Conservation (phyloP, 2,329 filamentous ascomycete genomes). For the Pseudogymnoascus sp. region DNA sequence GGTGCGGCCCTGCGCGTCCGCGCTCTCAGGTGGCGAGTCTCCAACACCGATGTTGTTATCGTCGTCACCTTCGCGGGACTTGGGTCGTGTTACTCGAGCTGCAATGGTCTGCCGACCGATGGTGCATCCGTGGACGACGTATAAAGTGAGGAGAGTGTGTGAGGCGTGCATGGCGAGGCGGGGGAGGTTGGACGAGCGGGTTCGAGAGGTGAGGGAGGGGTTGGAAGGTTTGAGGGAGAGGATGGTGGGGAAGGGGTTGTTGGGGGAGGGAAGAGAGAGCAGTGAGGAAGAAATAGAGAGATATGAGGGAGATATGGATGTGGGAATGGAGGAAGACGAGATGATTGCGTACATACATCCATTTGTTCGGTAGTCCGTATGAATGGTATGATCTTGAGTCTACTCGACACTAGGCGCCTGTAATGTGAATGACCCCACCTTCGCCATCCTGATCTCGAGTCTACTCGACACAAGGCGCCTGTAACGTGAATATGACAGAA, state of each 20-base stretch:
- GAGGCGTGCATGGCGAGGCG: not conserved
- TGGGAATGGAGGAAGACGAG: not conserved
- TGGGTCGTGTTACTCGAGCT: not conserved
- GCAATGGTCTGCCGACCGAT: not conserved
- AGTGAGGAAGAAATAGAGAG: not conserved
- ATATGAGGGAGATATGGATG: not conserved
- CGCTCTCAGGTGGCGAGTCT: slow-evolving; percentile 3
- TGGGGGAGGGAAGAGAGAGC: not conserved
- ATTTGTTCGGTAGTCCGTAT: not conserved
- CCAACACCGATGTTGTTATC: not conserved
- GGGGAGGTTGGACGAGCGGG: not conserved
- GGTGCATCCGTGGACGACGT: not conserved
- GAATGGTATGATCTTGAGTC: not conserved
- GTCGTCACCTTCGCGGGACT: too few relatives aligned
- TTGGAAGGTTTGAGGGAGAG: not conserved
- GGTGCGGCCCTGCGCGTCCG: slow-evolving; percentile 24
- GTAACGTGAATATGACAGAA: not conserved
- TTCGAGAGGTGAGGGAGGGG: not conserved
- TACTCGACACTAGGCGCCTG: not conserved
- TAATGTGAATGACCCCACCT: not conserved
- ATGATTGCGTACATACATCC: not conserved
- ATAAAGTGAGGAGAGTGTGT: not conserved
- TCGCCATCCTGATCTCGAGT: not conserved
- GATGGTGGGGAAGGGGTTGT: not conserved
- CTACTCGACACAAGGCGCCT: not conserved